Base-by-base conservation (phyloP, 2,329 filamentous ascomycete species). In the Fusarium nematophilum region DNA sequence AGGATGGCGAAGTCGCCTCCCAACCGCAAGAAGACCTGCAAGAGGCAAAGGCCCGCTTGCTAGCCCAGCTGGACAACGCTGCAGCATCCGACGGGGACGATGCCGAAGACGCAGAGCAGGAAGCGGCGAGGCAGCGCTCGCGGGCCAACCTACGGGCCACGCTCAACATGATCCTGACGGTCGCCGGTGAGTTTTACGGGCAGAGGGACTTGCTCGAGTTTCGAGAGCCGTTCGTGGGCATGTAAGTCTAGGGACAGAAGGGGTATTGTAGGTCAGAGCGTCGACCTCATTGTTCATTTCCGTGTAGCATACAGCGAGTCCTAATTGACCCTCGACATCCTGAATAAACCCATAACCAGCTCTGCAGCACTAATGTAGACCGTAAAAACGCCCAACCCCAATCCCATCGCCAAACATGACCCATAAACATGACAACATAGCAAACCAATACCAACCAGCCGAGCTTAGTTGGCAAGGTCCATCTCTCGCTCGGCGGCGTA, bases 141-240 rank as follows among this genome's bases (percentile, higher is more conserved):
- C 77, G 76, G 31, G 75, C 79, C 67, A 86, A 83, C 71, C 81
- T 81, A 78, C 81, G 85, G 23, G 89, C 87, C n/a, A 93, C 92
- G 33, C 81, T 97, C 27, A 93, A 96, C 76, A 96, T 96, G 92
- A 91, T 97, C 47, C 80, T 97, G 65, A 95, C 91, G 0, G 83
- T 97, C 29, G 89, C 90, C 40, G 93, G 92, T 67, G 93, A 97
- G 76, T 87, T 91, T 64, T 98, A 93, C 75, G 93, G 94, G 2
- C 94, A 98, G 76, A 83, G 89, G 62, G 94, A 98, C 74, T 76
- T 97, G 59, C 82, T 97, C 42, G 87, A 90, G 67, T 90, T 89
- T 59, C 85, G 92, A 53, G 85, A 89, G 58, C 84, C 84, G 4
- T 87, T 86, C 66, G 76, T 80, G 17, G 76, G 77, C 27, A 71